A percentile compares a stretch with the other conserved stretches of the same genome.
Evolutionary conservation across 352 stramenopile species (phyloP).

Genomic region (Phytopythium chamaehyphon): DNA sequence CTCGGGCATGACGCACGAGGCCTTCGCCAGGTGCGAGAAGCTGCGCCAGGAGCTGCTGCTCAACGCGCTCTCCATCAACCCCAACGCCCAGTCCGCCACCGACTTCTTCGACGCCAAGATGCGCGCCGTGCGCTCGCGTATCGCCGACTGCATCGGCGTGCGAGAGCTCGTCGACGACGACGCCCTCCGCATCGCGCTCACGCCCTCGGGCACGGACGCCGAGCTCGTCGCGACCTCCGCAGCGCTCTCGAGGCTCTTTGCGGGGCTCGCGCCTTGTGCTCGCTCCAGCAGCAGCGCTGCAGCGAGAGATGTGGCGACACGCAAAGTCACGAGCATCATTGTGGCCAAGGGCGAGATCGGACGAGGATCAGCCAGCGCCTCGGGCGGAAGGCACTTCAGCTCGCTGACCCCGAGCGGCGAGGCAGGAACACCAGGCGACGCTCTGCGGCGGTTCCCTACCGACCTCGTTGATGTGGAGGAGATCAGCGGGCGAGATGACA

Average conservation of each 20-base stretch:
- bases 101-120: conserved; percentile 74
- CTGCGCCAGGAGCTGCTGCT: conserved; percentile 72
- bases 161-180: conserved; percentile 46
- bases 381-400: conserved; percentile 78
- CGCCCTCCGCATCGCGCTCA: conserved; percentile 57
- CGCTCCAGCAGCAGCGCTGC: conserved; percentile 16
- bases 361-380: conserved; percentile 69
- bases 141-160: conserved; percentile 58
- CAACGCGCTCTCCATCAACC: conserved; percentile 80
- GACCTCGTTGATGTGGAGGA: conserved; percentile 65
- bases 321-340: conserved; percentile 82
- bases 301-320: conserved; percentile 16
- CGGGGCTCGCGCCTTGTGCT: conserved; percentile 21
- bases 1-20: conserved; percentile 68
- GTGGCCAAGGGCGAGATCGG: conserved; percentile 82
- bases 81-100: conserved; percentile 60
- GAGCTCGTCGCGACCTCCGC: conserved; percentile 77
- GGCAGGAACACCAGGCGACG: conserved; percentile 26
- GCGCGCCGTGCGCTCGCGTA: conserved; percentile 35
- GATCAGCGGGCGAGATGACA: conserved; percentile 47
- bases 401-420: conserved; percentile 73
- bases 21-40: conserved; percentile 59
- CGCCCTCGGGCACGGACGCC: conserved; percentile 82
- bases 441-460: conserved; percentile 53
- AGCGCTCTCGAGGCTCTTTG: conserved; percentile 60